These are phyloP conservation scores for Omphalotus guepiniiformis DNA, from an alignment of 768 basidiomycete species.

Conservation along the genomic window DNA sequence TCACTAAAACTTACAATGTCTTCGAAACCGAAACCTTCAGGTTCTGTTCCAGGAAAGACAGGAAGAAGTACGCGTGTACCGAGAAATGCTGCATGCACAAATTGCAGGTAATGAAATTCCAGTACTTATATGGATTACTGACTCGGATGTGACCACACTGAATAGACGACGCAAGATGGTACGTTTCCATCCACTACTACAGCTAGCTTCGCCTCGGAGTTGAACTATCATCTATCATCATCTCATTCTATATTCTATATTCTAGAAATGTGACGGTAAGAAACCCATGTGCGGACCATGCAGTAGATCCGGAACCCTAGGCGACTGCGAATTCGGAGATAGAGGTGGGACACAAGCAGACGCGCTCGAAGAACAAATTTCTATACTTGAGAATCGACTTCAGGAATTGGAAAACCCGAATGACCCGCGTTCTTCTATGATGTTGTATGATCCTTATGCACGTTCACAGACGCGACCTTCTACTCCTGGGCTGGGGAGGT, in stretches of 20 bases:
- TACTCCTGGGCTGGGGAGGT: no score
- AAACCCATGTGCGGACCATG: constrained; percentile 38
- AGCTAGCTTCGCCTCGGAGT: no score
- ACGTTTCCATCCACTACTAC: no score
- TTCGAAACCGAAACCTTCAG: no score
- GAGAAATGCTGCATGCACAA: no score
- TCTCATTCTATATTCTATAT: neutral
- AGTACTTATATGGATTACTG: no score
- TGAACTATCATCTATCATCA: neutral
- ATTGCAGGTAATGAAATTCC: no score
- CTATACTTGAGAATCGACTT: constrained; percentile 29
- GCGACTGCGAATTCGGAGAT: constrained; percentile 43
- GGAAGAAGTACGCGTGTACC: no score
- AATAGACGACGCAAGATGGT: constrained; percentile 43
- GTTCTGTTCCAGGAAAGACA: no score
- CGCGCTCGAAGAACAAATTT: constrained; percentile 33
- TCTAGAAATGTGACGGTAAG: constrained; percentile 40
- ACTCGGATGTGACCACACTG: no score
- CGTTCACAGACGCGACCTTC: no score
- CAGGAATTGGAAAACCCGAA: constrained; percentile 26
- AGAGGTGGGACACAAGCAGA: constrained; percentile 32
- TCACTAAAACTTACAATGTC: no score
- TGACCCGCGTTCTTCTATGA: constrained; percentile 11
- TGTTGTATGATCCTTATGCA: constrained; percentile 21
- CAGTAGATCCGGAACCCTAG: constrained; percentile 26